Percentiles rank a stretch among this genome's conserved stretches.
These are phyloP conservation scores for Dovyalis caffra DNA, from an alignment of 345 rosid species.

Conservation along the genomic window DNA sequence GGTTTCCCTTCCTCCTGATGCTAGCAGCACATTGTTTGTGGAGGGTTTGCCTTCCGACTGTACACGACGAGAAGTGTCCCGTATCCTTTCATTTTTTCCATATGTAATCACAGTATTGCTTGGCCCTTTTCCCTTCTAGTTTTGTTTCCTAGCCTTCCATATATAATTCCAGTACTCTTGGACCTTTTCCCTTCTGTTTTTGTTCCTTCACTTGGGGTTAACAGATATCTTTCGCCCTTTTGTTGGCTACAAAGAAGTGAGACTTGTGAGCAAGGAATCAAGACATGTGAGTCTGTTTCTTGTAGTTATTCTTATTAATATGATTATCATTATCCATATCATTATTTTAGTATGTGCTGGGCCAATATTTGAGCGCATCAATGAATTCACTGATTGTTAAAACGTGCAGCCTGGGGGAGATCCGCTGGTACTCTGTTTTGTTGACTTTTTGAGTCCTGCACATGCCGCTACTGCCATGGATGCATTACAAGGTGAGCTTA, in stretches of 20 bases:
- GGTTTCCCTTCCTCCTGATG: constrained; percentile 60
- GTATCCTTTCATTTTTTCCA: constrained; percentile 44
- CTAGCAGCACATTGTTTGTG: constrained; percentile 55
- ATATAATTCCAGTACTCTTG: constrained; percentile 6
- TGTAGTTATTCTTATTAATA: not conserved
- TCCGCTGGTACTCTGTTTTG: constrained; percentile 58
- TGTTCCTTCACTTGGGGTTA: constrained; percentile 39
- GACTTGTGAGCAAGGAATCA: constrained; percentile 66
- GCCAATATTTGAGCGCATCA: constrained; percentile 4
- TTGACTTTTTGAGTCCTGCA: constrained; percentile 66
- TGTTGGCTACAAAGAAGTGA: constrained; percentile 72
- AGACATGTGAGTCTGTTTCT: constrained; percentile 43
- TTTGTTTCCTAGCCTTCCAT: constrained; percentile 11
- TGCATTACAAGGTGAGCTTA: constrained; percentile 65
- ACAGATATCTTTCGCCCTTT: constrained; percentile 71
- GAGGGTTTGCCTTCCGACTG: constrained; percentile 65
- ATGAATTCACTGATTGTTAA: constrained; percentile 4
- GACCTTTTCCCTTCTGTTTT: constrained; percentile 1
- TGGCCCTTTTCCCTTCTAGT: not conserved
- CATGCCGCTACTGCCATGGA: constrained; percentile 68
- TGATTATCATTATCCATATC: not conserved
- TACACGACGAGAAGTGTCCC: constrained; percentile 55
- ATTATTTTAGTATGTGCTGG: not conserved
- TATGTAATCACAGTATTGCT: constrained; percentile 5
- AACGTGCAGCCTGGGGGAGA: constrained; percentile 59